phyloP scores from a whole-genome alignment of 495 filamentous ascomycete species.

The Penicillium fimorum region DNA sequence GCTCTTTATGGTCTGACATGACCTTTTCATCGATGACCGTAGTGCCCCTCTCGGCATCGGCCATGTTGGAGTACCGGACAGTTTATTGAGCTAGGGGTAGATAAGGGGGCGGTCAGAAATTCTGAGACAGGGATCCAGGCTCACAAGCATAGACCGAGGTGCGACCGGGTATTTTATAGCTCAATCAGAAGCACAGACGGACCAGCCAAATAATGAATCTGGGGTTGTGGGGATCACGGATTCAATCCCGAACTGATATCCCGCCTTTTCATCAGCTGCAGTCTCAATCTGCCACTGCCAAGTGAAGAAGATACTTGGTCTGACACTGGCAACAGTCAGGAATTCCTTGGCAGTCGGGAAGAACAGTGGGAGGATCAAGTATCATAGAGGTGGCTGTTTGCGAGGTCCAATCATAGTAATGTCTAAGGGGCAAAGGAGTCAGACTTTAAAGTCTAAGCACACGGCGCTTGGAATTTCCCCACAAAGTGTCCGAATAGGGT shows the following conservation, averaged over 20 bases:
- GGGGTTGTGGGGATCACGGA: slow-evolving; percentile 14
- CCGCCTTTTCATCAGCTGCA: not conserved
- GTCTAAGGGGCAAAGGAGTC: not conserved
- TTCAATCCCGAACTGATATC: not conserved
- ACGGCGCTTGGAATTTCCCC: slow-evolving; percentile 2
- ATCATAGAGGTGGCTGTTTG: too few species aligned
- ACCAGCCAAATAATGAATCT: not conserved
- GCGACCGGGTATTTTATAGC: slow-evolving; percentile 4
- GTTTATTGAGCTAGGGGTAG: not conserved
- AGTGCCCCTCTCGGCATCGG: slow-evolving; percentile 5
- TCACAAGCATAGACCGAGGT: not conserved
- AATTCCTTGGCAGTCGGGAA: slow-evolving; percentile 1
- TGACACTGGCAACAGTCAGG: not conserved
- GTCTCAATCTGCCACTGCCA: slow-evolving; percentile 14
- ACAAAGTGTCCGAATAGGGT: not conserved
- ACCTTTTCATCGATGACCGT: slow-evolving; percentile 27
- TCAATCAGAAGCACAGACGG: not conserved
- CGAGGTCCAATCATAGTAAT: not conserved
- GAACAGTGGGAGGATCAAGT: not conserved
- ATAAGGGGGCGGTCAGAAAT: not conserved
- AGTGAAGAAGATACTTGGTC: not conserved
- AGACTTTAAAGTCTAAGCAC: not conserved
- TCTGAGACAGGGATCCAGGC: not conserved
- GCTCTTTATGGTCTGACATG: slow-evolving; percentile 21
- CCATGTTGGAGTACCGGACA: slow-evolving; percentile 6